phyloP scores from a whole-genome alignment of 2,329 filamentous ascomycete species.

The Penicillium brevicompactum region DNA sequence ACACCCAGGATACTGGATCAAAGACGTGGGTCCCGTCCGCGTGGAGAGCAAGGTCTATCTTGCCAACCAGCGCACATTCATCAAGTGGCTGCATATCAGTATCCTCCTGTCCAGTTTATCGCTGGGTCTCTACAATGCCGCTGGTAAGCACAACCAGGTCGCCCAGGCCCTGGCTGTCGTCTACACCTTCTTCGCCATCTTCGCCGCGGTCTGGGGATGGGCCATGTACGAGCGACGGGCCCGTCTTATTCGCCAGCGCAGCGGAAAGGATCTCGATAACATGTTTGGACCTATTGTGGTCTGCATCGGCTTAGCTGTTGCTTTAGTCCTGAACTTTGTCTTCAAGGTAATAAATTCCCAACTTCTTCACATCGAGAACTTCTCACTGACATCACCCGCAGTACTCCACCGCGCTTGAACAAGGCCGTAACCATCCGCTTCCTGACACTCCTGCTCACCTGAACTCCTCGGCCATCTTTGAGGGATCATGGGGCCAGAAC shows the following conservation, averaged over 20 bases:
- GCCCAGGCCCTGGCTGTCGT: conserved; percentile 78
- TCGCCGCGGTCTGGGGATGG: conserved; percentile 87
- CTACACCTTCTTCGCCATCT: conserved; percentile 79
- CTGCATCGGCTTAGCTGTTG: conserved; percentile 74
- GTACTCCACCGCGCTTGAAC: conserved; percentile 35
- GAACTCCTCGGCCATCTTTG: conserved; percentile 14
- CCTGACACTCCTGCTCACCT: conserved; percentile 9
- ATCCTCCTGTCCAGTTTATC: conserved; percentile 83
- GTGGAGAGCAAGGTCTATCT: conserved; percentile 99
- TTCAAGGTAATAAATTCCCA: conserved; percentile 61
- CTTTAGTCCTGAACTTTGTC: conserved; percentile 82
- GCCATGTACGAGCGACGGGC: conserved; percentile 75
- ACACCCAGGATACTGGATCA: conserved; percentile 85
- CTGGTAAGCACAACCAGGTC: conserved; percentile 71
- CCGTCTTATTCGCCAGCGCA: conserved; percentile 78
- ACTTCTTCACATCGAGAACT: background rate
- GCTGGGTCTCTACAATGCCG: conserved; percentile 84
- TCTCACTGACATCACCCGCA: conserved; percentile 20
- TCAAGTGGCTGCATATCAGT: conserved; percentile 97
- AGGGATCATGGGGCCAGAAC: conserved; percentile 17
- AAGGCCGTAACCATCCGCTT: conserved; percentile 18
- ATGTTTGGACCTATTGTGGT: conserved; percentile 81
- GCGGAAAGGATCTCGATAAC: conserved; percentile 91
- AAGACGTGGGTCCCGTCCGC: conserved; percentile 86
- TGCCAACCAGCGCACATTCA: conserved; percentile 95